Evolutionary conservation across 257 asterid species (phyloP), one percentile per base, ranked within the genome.

Genomic region (Ocimum tenuiflorum): DNA sequence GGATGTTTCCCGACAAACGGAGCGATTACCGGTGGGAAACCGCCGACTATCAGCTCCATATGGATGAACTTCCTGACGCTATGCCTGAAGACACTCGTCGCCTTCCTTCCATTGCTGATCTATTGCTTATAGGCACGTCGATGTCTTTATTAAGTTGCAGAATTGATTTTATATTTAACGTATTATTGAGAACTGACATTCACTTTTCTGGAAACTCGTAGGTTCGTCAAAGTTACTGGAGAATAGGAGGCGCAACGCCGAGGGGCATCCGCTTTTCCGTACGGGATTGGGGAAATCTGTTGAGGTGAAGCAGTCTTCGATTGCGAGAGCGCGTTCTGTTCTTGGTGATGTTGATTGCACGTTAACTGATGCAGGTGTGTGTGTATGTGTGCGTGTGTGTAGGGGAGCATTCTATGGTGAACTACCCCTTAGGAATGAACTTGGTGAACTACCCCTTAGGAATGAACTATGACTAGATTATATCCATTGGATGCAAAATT

Each of bases 71-170:
- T 3, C 47, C 50, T 67, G 68, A 67, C 27, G 53, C 67, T 69
- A 76, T 38, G 65, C 55, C 75, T 68, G 82, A 60, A 8, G 77
- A 53, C 36, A 23, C 81, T 60, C 74, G 60, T 49, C 91, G 81
- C 65, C 86, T 94, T 49, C 97, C 97, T 60, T 88, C 97, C 33
- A 86, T 94, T 89, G 65, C 84, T 56, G 97, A 94, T 75, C 85
- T 94, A 55, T 80, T 94, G 78, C 88, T 85, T 68, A 84, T 84
- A 78, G 99, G 99, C 72, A 80, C 35, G 7, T 42, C 68, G 15
- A 29, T 35, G 18, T 15, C 19, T 39, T 14, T n/a, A 23, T 52
- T 63, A 35, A 38, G 10, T 39, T 47, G 14, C 36, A 14, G 45
- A 31, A 59, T 19, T 35, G 65, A 4, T 48, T 38, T 15, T 19